Percentiles rank a stretch among this genome's conserved stretches.
phyloP scores from a whole-genome alignment of 169 alveolate species.

The Eimeria sp. region DNA sequence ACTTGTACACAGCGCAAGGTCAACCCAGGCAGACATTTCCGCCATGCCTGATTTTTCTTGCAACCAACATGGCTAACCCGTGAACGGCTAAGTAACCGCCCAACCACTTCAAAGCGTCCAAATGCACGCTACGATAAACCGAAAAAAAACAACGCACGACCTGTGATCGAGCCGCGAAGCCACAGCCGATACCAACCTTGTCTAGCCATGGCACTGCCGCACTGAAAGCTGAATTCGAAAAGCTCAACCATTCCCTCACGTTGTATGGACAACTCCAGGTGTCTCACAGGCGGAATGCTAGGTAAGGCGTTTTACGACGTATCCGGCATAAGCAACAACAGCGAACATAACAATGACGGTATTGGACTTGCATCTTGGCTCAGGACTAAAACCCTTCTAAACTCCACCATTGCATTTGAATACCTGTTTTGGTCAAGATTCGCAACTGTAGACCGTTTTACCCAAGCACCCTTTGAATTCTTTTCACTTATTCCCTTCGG shows the following conservation, averaged over 20 bases:
- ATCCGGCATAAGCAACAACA: neutral
- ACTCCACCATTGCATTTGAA: neutral
- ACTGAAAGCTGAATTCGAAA: too few relatives aligned
- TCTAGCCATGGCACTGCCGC: neutral
- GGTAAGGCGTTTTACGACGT: neutral
- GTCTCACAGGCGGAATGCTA: too few relatives aligned
- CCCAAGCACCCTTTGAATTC: neutral
- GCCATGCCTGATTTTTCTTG: neutral
- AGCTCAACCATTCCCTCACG: too few relatives aligned
- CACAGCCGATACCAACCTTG: neutral
- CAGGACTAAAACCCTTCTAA: neutral
- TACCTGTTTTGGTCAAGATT: neutral
- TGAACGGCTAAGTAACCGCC: neutral
- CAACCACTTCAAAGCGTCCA: neutral
- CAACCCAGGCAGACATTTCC: neutral
- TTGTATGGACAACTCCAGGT: too few relatives aligned
- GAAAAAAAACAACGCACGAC: neutral
- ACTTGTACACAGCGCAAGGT: neutral
- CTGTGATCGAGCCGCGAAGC: neutral
- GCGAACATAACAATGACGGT: neutral
- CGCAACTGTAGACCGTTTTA: neutral
- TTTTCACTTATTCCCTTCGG: neutral
- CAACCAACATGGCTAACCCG: neutral
- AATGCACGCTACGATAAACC: neutral
- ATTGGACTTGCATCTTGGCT: neutral